Evolutionary conservation across 179 eudicot genomes (phyloP), one percentile per base, ranked within the genome.

Genomic region (Vitellaria paradoxa): DNA sequence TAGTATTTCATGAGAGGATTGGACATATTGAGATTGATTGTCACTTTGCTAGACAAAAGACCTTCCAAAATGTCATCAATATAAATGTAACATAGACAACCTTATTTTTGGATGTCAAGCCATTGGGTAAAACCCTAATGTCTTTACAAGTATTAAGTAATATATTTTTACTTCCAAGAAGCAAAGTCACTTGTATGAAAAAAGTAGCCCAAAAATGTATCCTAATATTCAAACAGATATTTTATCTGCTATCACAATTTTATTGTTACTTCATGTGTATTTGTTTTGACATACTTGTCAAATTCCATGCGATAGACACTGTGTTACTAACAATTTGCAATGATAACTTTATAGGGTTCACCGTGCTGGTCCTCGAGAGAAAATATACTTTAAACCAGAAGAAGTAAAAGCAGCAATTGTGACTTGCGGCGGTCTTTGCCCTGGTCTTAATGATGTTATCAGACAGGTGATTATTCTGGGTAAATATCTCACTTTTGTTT

Each of bases 351-450:
- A 65, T 85, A 96, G 99, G 99, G 93, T 93, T 68, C 99, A 91
- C 77, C 97, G 97, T 85, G 98, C 97, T 84, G 99, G 99, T 65
- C 99, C 98, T 68, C 88, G 98, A 55, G 96, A 93, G 84, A 77
- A 90, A 76, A 93, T 93, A 86, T 93, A 91, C 82, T 96, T 90
- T 70, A 91, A 80, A 80, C 98, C 97, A 6, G 99, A 96, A 88
- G 91, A 96, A 75, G 99, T 96, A 52, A 96, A 93, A 81, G 98
- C 99, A 66, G 99, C 97, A 76, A 91, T 93, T 81, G 88, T 96
- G 30, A 96, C 99, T 66, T 96, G 99, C 81, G 99, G 99, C 26
- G 99, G 99, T 52, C 96, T 96, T 61, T 96, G 99, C 80, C 99
- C 99, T 67, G 99, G 99, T 60, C 96, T 96, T 55, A 96, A 96